These are phyloP conservation scores for Oryza rufipogon DNA, from an alignment of 176 grass and related monocot genomes.

Conservation along the genomic window DNA sequence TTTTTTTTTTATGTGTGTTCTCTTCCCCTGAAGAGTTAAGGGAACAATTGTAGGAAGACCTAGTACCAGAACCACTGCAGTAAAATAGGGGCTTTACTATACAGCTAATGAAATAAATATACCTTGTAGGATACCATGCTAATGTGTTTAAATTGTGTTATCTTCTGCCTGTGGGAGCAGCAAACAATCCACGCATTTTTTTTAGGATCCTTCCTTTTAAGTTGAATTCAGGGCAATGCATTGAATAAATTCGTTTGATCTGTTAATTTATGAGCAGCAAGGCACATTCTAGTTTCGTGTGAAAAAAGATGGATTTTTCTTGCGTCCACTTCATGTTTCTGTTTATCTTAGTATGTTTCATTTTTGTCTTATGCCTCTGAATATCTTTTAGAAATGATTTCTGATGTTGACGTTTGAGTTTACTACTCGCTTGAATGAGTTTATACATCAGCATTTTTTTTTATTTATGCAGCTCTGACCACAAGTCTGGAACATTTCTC, in stretches of 20 bases:
- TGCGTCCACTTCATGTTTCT: not conserved
- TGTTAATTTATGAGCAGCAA: slow-evolving; percentile 8
- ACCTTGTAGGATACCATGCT: slow-evolving; percentile 19
- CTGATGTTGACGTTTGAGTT: slow-evolving; percentile 17
- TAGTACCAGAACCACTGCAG: not conserved
- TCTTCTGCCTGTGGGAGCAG: not conserved
- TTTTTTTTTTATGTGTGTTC: not conserved
- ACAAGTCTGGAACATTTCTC: slow-evolving; percentile 25
- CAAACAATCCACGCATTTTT: not conserved
- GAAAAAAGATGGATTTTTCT: not conserved
- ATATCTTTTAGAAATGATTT: slow-evolving; percentile 5
- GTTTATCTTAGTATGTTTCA: not conserved
- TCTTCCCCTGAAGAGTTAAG: not conserved
- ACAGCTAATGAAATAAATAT: not conserved
- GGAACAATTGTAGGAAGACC: not conserved
- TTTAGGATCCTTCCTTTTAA: slow-evolving; percentile 7
- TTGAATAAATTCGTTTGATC: slow-evolving; percentile 5
- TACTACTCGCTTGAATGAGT: not conserved
- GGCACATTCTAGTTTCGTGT: not conserved
- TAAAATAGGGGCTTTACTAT: not conserved
- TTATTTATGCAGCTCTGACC: slow-evolving; percentile 35
- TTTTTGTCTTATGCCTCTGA: not conserved
- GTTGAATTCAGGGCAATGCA: not conserved
- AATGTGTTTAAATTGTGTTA: not conserved
- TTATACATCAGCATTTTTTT: slow-evolving; percentile 5